Evolutionary conservation across 1,284 basidiomycete species (phyloP).

Genomic region (Boletus sp.): DNA sequence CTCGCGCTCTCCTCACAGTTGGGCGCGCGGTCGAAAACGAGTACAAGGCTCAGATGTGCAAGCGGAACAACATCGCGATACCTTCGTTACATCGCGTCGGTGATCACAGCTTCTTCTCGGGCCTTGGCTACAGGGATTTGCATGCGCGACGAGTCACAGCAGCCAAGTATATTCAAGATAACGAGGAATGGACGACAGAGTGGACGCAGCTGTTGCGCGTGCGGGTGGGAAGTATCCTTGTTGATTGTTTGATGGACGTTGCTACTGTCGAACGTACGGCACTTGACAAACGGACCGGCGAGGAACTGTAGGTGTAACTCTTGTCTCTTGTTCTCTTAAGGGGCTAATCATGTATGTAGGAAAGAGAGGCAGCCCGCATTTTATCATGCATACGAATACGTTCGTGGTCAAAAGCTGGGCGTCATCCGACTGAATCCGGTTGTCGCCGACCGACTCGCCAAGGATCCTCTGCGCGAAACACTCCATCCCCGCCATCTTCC

Average conservation of each 20-base stretch:
- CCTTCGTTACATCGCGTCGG: slow-evolving; percentile 40
- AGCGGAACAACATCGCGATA: slow-evolving; percentile 58
- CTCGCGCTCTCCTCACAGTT: slow-evolving; percentile 79
- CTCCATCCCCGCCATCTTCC: slow-evolving; percentile 94
- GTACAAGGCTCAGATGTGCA: slow-evolving; percentile 82
- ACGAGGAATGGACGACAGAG: slow-evolving; percentile 70
- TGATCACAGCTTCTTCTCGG: slow-evolving; percentile 53
- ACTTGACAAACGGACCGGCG: slow-evolving; percentile 54
- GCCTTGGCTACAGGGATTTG: slow-evolving; percentile 55
- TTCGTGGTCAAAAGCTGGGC: slow-evolving; percentile 89
- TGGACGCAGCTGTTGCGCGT: slow-evolving; percentile 83
- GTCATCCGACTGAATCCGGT: slow-evolving; percentile 87
- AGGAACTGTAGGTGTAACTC: slow-evolving; percentile 50
- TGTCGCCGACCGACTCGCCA: slow-evolving; percentile 76
- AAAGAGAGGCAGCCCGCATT: slow-evolving; percentile 90
- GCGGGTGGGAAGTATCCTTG: slow-evolving; percentile 80
- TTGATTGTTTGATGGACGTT: slow-evolving; percentile 82
- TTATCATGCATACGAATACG: slow-evolving; percentile 90
- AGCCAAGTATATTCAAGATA: slow-evolving; percentile 61
- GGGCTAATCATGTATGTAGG: slow-evolving; percentile 36
- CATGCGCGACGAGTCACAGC: slow-evolving; percentile 61
- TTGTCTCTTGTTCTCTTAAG: background rate
- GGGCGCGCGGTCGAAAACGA: slow-evolving; percentile 88
- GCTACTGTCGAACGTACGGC: slow-evolving; percentile 74
- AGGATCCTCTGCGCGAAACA: slow-evolving; percentile 73